Base-by-base conservation (phyloP, 202 grass and related monocot genomes). In the Carex arenaria region DNA sequence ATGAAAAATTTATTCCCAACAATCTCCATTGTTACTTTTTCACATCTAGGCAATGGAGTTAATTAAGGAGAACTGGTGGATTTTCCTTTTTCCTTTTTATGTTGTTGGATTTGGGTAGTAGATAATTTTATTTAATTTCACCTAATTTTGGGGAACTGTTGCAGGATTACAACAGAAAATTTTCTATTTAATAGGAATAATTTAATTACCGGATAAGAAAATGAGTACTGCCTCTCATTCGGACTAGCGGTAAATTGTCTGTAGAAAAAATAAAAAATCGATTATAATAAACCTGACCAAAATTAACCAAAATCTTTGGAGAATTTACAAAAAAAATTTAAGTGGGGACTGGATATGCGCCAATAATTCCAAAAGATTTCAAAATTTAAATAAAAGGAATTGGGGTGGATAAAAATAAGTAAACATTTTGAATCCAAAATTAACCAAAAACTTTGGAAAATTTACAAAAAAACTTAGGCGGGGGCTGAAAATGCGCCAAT, bases 201-300 rank as follows among this genome's bases (percentile, higher is more conserved):
- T 66, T 53, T 32, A 68, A 70, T 71, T 88, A 93, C 89, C 85
- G 71, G 78, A 14, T 85, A 80, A 72, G 32, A 64, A 76, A 30
- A 59, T 67, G 73, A 30, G 8, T 74, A 73, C 88, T 89, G 80
- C 71, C 9, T 89, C 78, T 88, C 76, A 74, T 12, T 90, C 69
- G 84, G 83, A 61, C 85, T 6, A 23, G 89, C 83, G 53, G 91
- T 83, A 59, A 87, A 90, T 86, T 90, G 92, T 83, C 94, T 97
- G 82, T 30, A 28, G 72, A 76, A 83, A 84, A 38, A 51, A 28
- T 5, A 81, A 65, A 28, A 62, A 32, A 18, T 2, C 45, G 7
- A 59, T 60, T 3, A 60, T 60, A 10, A 78, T 30, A 60, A 78
- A 32, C 34, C 7, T 20, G 20, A 23, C 4, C 36, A 38, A 38